These are phyloP conservation scores for Tephrocybe sp. DNA, from an alignment of 768 basidiomycete species.

Conservation along the genomic window DNA sequence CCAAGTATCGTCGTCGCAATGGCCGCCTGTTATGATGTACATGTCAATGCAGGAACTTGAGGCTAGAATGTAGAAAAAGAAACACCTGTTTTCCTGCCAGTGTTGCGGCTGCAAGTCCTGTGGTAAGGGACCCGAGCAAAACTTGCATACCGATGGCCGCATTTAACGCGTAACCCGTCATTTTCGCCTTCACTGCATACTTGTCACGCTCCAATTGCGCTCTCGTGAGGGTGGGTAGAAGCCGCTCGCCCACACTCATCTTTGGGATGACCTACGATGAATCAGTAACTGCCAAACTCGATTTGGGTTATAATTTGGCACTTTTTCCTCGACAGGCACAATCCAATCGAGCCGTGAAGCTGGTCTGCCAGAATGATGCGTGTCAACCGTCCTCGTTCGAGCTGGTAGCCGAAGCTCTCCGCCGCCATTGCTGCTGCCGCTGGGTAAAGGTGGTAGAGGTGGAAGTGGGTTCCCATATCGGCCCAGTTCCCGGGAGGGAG, in stretches of 20 bases:
- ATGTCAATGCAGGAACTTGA: not conserved
- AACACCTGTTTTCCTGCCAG: conserved; percentile 40
- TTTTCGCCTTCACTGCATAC: conserved; percentile 44
- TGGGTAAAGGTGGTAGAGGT: conserved; percentile 19
- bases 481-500: not conserved
- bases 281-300: not conserved
- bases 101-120: conserved; percentile 56
- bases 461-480: conserved; percentile 16
- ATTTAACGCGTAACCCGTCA: conserved; percentile 38
- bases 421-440: not conserved
- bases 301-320: not conserved
- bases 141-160: conserved; percentile 65
- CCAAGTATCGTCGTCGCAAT: conserved; percentile 38
- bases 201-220: conserved; percentile 48
- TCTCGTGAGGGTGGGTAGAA: conserved; percentile 51
- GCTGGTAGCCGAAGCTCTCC: conserved; percentile 9
- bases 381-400: conserved; percentile 13
- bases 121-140: conserved; percentile 64
- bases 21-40: conserved; percentile 29
- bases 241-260: conserved; percentile 48
- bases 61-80: not conserved
- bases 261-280: conserved; percentile 17
- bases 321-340: conserved; percentile 27
- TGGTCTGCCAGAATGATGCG: conserved; percentile 14
- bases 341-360: conserved; percentile 40